Evolutionary conservation across 83 land plant species (phyloP), one percentile per base, ranked within the genome.

Genomic region (Thuja plicata): DNA sequence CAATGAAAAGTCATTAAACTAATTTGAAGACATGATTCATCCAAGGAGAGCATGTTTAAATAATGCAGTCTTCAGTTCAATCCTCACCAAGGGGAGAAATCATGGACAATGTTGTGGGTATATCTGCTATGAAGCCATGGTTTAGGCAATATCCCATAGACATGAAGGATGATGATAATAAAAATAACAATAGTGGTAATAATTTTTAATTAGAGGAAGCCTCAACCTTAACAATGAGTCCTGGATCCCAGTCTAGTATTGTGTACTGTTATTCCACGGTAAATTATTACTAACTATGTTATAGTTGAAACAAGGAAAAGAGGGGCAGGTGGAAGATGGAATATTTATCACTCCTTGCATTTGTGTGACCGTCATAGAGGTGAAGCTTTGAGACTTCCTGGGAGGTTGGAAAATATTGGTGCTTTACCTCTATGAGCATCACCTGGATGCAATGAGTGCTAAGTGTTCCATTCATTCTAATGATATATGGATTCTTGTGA

Each of bases 171-270:
- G 40, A 66, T 21, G 52, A 88, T 52, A 82, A 81, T 24, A 87
- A 85, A 41, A 87, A 87, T 34, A 78, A 85, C 77, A 35, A 79
- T 41, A 43, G 87, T 92, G 34, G 12, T 17, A 91, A 91, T n/a
- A 93, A 94, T 86, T 88, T 92, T 88, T 90, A 95, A 88, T 89
- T 95, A 84, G 92, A 92, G 90, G 77, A 13, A 73, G 87, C 93
- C 34, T 60, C 95, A 89, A 92, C 94, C 84, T 89, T 96, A 77
- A 95, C 99, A 40, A 97, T 96, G 98, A 96, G 99, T 89, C 97
- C 97, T 55, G 94, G 93, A 30, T 95, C 98, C 6, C 99, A 96
- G 89, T 94, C 94, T 4, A 94, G 97, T 91, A 91, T 91, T 86
- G 93, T 93, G n/a, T 27, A 92, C 96, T 27, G 27, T 83, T 37